Percentiles rank a stretch among this genome's conserved stretches.
Conservation (phyloP, 345 rosid species). For the Boechera stricta region DNA sequence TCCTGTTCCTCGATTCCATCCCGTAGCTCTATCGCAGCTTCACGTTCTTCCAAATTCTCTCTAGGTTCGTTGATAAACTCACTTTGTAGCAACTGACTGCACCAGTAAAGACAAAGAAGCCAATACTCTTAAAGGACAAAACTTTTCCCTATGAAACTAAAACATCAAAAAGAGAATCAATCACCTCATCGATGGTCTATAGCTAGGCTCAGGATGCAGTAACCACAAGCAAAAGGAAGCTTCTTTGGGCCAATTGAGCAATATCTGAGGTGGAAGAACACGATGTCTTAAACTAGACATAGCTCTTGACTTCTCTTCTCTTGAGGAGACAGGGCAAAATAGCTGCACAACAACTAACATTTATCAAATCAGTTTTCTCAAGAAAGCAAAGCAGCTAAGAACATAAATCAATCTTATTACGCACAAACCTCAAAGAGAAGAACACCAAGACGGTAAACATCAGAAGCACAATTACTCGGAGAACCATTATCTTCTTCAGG, state of each 20-base stretch:
- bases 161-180: slow-evolving; percentile 4
- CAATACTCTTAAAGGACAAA: background rate
- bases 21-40: slow-evolving; percentile 75
- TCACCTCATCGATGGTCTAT: slow-evolving; percentile 67
- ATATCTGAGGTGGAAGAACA: slow-evolving; percentile 88
- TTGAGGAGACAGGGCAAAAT: slow-evolving; percentile 67
- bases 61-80: slow-evolving; percentile 86
- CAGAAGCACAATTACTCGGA: slow-evolving; percentile 75
- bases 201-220: slow-evolving; percentile 83
- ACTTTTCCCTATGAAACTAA: background rate
- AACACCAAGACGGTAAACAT: slow-evolving; percentile 86
- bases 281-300: slow-evolving; percentile 97
- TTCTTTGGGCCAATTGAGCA: slow-evolving; percentile 85
- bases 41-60: slow-evolving; percentile 75
- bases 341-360: slow-evolving; percentile 53
- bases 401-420: slow-evolving; percentile 30
- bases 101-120: background rate
- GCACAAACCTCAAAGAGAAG: slow-evolving; percentile 87
- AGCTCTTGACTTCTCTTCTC: slow-evolving; percentile 77
- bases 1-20: slow-evolving; percentile 87
- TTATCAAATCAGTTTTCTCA: slow-evolving; percentile 34
- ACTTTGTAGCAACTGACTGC: slow-evolving; percentile 79
- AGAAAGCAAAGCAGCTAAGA: slow-evolving; percentile 31
- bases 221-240: slow-evolving; percentile 95
- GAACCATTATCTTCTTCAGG: slow-evolving; percentile 84